These are phyloP conservation scores for Petrea volubilis DNA, from an alignment of 257 asterid species.

Conservation along the genomic window DNA sequence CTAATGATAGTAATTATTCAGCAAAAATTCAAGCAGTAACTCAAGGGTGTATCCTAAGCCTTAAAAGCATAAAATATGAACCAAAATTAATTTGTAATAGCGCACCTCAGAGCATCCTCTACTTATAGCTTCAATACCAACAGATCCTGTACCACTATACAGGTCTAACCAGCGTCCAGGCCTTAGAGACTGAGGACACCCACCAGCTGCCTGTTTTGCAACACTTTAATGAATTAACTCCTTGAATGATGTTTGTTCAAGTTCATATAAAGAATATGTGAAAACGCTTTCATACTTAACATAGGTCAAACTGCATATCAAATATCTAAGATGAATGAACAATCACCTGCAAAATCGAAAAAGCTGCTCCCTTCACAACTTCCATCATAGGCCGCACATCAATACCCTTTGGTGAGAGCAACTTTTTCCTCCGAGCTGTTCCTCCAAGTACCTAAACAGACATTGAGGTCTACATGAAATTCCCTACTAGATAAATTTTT, in stretches of 20 bases:
- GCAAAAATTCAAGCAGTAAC: neutral
- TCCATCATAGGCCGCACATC: constrained; percentile 99
- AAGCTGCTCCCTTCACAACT: constrained; percentile 96
- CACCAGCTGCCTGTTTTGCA: constrained; percentile 82
- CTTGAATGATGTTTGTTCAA: neutral
- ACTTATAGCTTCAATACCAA: constrained; percentile 97
- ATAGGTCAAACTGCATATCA: constrained; percentile 9
- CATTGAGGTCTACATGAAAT: constrained; percentile 13
- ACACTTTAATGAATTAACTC: constrained; percentile 19
- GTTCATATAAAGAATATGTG: neutral
- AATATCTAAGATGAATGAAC: constrained; percentile 9
- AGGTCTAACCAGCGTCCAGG: constrained; percentile 98
- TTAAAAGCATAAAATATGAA: neutral
- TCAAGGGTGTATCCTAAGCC: neutral
- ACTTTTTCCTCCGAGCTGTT: constrained; percentile 82
- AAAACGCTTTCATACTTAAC: neutral
- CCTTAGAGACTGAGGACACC: constrained; percentile 73
- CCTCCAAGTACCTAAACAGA: constrained; percentile 87
- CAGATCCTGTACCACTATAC: constrained; percentile 99
- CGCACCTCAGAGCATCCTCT: constrained; percentile 95
- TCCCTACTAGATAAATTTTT: neutral
- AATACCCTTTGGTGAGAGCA: constrained; percentile 95
- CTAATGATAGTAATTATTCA: neutral
- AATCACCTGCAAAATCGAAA: constrained; percentile 85
- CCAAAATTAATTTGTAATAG: neutral